phyloP scores from a whole-genome alignment of 495 filamentous ascomycete genomes.

The Cudoniella acicularis region DNA sequence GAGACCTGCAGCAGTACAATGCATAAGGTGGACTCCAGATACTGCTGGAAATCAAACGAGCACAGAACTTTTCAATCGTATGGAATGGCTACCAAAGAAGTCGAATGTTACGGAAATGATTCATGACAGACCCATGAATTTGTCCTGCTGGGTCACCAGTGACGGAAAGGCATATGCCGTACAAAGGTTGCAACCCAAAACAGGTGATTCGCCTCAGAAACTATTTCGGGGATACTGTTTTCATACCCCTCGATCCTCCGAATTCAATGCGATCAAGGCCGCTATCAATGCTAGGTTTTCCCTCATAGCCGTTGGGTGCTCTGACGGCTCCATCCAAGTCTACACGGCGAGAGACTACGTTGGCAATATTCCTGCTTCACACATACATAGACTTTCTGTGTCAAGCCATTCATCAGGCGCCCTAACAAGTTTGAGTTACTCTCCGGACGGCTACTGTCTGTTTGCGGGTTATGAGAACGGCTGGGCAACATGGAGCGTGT shows the following conservation, averaged over 20 bases:
- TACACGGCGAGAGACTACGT: slow-evolving; percentile 91
- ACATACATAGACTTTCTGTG: slow-evolving; percentile 64
- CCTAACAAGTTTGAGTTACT: slow-evolving; percentile 77
- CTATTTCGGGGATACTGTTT: slow-evolving; percentile 91
- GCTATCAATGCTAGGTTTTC: slow-evolving; percentile 94
- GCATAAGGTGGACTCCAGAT: slow-evolving; percentile 90
- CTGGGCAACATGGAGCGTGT: slow-evolving; percentile 97
- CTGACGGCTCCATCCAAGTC: slow-evolving; percentile 73
- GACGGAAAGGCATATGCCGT: slow-evolving; percentile 92
- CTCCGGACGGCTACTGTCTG: slow-evolving; percentile 93
- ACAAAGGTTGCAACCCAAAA: slow-evolving; percentile 55
- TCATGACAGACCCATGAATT: slow-evolving; percentile 94
- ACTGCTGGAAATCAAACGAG: slow-evolving; percentile 77
- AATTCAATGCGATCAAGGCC: slow-evolving; percentile 63
- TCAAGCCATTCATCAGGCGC: slow-evolving; percentile 60
- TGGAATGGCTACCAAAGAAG: slow-evolving; percentile 79
- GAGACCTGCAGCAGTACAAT: slow-evolving; percentile 92
- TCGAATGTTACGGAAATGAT: slow-evolving; percentile 80
- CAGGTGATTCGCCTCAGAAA: slow-evolving; percentile 46
- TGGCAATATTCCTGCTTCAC: slow-evolving; percentile 89
- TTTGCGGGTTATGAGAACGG: slow-evolving; percentile 92
- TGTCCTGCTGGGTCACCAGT: slow-evolving; percentile 88
- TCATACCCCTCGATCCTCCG: slow-evolving; percentile 60
- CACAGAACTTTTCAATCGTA: slow-evolving; percentile 84
- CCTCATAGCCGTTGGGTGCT: slow-evolving; percentile 81